Base-by-base conservation (phyloP, 2,329 filamentous ascomycete genomes). In the Onygena corvina region DNA sequence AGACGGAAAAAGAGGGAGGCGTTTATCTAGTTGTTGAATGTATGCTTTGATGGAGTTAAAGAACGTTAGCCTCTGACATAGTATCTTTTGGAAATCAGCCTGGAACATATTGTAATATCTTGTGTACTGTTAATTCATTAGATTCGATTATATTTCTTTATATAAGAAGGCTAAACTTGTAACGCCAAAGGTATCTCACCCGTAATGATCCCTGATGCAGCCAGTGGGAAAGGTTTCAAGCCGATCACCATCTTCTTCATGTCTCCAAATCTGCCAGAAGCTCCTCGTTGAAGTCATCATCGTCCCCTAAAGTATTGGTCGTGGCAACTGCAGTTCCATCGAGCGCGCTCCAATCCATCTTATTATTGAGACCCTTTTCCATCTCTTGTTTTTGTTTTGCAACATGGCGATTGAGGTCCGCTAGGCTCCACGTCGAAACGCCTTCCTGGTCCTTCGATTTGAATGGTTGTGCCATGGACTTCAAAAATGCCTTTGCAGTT, bases 401-500 rank as follows among this genome's bases (percentile, higher is more conserved):
- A 18, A 65, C 61, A 67, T 94, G 84, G 46, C 71, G 74, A 66
- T 83, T 77, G 47, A 96, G 67, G 60, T 96, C 87, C 51, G 79
- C 76, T 34, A 86, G 70, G 51, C 83, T 88, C 92, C 92, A 98
- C 7, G 86, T 93, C 59, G 86, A 92, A 60, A 95, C 86, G 0
- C 90, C 92, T 57, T 95, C 89, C 60, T 94, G 88, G 63, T 94
- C 83, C 56, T 78, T 82, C 0, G 81, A 72, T 38, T 79, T 79
- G 69, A 94, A 94, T 2, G 89, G 89, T 63, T 93, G 87, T 3
- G 86, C 89, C 86, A 98, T 98, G 21, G 81, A 82, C 53, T 84
- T 78, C 61, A 98, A 67, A 67, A 98, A 98, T 47, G 84, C 84
- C 68, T 93, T 88, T 8, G 92, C 90, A 42, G 79, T 82, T 50